phyloP scores from a whole-genome alignment of 441 rosid species.

The Populus hybrid region DNA sequence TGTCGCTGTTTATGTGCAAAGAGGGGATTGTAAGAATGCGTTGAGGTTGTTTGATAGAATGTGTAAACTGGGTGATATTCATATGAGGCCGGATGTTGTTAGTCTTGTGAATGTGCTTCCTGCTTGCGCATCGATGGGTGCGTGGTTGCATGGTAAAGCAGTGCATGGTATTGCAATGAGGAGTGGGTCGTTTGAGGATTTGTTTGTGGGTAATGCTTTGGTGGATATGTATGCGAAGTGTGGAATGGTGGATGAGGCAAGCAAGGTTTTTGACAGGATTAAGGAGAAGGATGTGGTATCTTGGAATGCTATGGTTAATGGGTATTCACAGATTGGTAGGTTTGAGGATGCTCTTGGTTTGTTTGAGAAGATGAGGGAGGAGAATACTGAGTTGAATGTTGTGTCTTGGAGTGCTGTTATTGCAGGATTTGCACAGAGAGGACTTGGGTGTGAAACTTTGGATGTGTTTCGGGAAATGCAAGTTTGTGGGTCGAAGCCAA shows the following conservation, averaged over 20 bases:
- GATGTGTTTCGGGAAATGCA: constrained; percentile 70
- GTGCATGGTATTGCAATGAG: constrained; percentile 56
- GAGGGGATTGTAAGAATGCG: constrained; percentile 42
- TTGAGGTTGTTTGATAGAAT: constrained; percentile 49
- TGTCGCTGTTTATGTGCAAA: constrained; percentile 49
- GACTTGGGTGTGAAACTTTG: constrained; percentile 63
- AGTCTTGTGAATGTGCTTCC: constrained; percentile 74
- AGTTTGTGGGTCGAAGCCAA: constrained; percentile 48
- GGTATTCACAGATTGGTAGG: constrained; percentile 65
- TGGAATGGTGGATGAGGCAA: constrained; percentile 62
- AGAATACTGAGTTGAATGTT: constrained; percentile 58
- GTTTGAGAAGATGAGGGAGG: constrained; percentile 62
- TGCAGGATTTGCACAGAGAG: constrained; percentile 80
- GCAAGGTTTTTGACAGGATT: constrained; percentile 54
- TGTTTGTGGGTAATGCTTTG: constrained; percentile 68
- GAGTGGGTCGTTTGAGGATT: constrained; percentile 49
- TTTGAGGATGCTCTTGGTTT: constrained; percentile 62
- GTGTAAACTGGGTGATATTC: constrained; percentile 32
- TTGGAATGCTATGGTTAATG: constrained; percentile 93
- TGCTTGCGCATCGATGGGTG: constrained; percentile 59
- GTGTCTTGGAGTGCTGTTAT: constrained; percentile 92
- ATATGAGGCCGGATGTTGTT: constrained; percentile 47
- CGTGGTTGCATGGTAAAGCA: constrained; percentile 48
- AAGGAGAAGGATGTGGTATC: constrained; percentile 70
- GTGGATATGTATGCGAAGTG: constrained; percentile 91